Evolutionary conservation across 352 stramenopile species (phyloP).

Genomic region (Thalassiosira hispida): DNA sequence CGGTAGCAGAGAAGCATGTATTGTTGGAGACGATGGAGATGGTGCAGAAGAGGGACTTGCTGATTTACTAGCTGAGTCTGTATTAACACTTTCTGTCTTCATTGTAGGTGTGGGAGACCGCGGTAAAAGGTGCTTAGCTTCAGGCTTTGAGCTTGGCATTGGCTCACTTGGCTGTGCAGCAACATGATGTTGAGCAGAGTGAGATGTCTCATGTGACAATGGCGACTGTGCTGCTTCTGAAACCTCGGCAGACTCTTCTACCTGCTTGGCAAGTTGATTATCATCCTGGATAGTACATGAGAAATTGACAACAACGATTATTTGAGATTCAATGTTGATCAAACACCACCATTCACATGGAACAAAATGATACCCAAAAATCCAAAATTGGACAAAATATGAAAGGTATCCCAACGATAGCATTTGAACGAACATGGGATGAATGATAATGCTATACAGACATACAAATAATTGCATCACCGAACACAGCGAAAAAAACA

Average conservation of each 20-base stretch:
- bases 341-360: no score
- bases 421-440: background rate
- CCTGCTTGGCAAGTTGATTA: no score
- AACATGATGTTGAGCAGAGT: background rate
- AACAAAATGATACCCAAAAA: no score
- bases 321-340: no score
- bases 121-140: background rate
- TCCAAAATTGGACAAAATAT: no score
- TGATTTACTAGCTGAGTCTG: slow-evolving; percentile 22
- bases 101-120: slow-evolving; percentile 11
- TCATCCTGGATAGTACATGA: no score
- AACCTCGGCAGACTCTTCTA: background rate
- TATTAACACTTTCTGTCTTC: slow-evolving; percentile 17
- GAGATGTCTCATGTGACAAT: background rate
- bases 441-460: no score
- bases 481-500: no score
- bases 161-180: background rate
- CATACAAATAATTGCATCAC: no score
- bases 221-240: no score
- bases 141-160: background rate
- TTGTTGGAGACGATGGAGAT: slow-evolving; percentile 7
- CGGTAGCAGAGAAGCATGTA: slow-evolving; percentile 4
- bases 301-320: no score
- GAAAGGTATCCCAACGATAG: no score
- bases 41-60: slow-evolving; percentile 1